A percentile compares a stretch with the other conserved stretches of the same genome.
Conservation (phyloP, 208 protist genomes). For the Trypanosoma vivax region DNA sequence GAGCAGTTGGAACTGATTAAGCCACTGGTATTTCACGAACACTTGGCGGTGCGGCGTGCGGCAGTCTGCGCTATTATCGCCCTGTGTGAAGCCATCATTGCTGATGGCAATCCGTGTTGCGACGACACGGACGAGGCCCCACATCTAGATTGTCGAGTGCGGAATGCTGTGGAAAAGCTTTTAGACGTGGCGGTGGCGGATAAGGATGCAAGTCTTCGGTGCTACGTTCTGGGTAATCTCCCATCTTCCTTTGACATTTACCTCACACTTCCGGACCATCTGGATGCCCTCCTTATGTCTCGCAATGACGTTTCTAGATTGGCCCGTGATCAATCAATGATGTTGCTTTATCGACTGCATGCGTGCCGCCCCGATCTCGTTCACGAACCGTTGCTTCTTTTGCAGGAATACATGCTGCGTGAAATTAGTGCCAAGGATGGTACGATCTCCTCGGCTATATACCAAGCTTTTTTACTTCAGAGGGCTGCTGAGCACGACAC, state of each 20-base stretch:
- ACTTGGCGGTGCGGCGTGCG: slow-evolving; percentile 42
- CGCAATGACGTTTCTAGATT: slow-evolving; percentile 63
- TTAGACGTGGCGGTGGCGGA: slow-evolving; percentile 82
- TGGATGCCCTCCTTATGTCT: slow-evolving; percentile 81
- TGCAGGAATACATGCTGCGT: slow-evolving; percentile 81
- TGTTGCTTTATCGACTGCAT: slow-evolving; percentile 75
- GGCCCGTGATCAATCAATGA: slow-evolving; percentile 46
- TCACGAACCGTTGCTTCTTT: slow-evolving; percentile 52
- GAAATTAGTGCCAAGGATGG: slow-evolving; percentile 72
- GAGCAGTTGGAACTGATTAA: slow-evolving; percentile 61
- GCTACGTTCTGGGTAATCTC: slow-evolving; percentile 53
- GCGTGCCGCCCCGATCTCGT: slow-evolving; percentile 62
- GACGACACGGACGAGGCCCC: slow-evolving; percentile 1
- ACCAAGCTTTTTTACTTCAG: slow-evolving; percentile 47
- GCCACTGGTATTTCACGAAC: slow-evolving; percentile 74
- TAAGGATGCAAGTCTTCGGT: slow-evolving; percentile 51
- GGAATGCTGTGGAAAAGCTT: slow-evolving; percentile 60
- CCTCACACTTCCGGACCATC: slow-evolving; percentile 65
- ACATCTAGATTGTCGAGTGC: slow-evolving; percentile 48
- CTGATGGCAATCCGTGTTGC: slow-evolving; percentile 8
- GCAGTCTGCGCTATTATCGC: slow-evolving; percentile 55
- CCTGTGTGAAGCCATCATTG: slow-evolving; percentile 63
- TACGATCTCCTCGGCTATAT: slow-evolving; percentile 66
- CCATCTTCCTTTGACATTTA: slow-evolving; percentile 63
- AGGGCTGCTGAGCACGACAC: slow-evolving; percentile 66